A percentile compares a stretch with the other conserved stretches of the same genome.
phyloP scores from a whole-genome alignment of 257 asterid genomes.

The Rehmannia glutinosa region DNA sequence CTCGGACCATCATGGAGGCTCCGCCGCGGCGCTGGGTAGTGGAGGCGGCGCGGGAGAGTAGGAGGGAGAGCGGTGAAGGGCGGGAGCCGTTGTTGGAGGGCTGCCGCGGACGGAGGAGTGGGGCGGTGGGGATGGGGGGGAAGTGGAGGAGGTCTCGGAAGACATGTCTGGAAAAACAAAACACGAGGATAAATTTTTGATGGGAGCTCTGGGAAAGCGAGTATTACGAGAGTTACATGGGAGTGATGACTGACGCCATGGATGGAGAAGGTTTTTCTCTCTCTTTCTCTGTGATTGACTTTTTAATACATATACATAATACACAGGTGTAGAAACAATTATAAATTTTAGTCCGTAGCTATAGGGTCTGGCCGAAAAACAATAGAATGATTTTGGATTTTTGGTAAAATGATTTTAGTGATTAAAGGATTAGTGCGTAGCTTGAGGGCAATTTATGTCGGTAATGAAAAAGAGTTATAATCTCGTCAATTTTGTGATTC shows the following conservation, averaged over 20 bases:
- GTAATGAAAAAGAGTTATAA: too few species aligned
- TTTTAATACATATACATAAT: too few species aligned
- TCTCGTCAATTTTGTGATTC: too few species aligned
- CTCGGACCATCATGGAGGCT: conserved; percentile 77
- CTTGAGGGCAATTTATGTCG: too few species aligned
- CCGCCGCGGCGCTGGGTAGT: conserved; percentile 66
- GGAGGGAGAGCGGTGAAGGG: conserved; percentile 51
- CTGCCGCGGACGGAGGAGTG: conserved; percentile 64
- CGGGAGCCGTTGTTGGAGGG: conserved; percentile 28
- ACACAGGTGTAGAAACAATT: too few species aligned
- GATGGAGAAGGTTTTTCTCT: conserved; percentile 18
- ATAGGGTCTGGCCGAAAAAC: too few species aligned
- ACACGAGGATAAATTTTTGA: background rate
- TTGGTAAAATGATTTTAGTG: too few species aligned
- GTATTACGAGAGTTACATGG: background rate
- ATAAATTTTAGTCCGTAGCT: too few species aligned
- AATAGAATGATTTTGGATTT: too few species aligned
- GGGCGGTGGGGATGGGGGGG: conserved; percentile 38
- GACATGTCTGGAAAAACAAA: conserved; percentile 21
- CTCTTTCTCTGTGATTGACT: conserved; percentile 14
- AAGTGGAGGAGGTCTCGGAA: conserved; percentile 15
- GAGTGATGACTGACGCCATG: conserved; percentile 22
- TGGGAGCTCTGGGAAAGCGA: background rate
- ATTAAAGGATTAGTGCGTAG: too few species aligned
- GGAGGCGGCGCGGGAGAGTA: conserved; percentile 69